A percentile compares a stretch with the other conserved stretches of the same genome.
Evolutionary conservation across 345 rosid species (phyloP).

Genomic region (Eucalyptus virginea): DNA sequence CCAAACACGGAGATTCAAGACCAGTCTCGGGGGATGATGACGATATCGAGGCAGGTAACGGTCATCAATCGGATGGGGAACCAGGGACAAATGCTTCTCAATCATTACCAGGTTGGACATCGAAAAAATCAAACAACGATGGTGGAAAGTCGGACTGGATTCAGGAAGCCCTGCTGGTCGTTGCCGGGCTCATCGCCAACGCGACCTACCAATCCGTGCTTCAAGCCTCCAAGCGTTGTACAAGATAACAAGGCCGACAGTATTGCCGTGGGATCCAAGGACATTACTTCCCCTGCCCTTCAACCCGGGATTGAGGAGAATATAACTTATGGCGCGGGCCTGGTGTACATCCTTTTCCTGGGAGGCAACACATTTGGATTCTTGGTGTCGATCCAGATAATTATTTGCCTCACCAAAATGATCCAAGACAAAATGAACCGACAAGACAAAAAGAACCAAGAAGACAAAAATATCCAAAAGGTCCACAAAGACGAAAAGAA

Average conservation of each 20-base stretch:
- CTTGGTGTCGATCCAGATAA: neutral
- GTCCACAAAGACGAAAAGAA: no score
- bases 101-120: fast-evolving
- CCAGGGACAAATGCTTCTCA: fast-evolving
- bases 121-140: fast-evolving
- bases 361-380: neutral
- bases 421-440: no score
- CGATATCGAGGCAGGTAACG: neutral
- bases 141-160: fast-evolving
- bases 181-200: neutral
- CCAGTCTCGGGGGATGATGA: neutral
- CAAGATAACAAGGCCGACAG: fast-evolving
- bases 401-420: neutral
- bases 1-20: neutral
- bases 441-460: no score
- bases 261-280: fast-evolving
- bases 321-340: fast-evolving
- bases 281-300: fast-evolving
- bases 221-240: neutral
- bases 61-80: neutral
- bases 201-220: neutral
- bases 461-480: no score
- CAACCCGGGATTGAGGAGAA: fast-evolving
- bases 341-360: neutral
- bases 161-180: fast-evolving